A percentile compares a stretch with the other conserved stretches of the same genome.
Conservation (phyloP, 2,329 filamentous ascomycete species). For the Diaporthe citri region DNA sequence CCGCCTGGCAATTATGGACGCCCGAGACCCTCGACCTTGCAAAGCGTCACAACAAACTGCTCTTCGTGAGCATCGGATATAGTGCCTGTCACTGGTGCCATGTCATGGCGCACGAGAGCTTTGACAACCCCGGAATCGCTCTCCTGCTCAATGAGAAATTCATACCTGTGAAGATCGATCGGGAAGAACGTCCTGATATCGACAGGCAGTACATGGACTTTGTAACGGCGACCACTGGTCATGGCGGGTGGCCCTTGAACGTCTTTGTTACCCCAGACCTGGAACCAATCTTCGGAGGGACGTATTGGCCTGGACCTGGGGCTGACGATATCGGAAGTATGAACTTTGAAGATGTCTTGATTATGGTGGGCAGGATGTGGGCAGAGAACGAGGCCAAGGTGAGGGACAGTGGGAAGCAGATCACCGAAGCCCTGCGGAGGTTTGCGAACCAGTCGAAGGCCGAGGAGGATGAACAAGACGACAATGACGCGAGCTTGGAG, state of each 20-base stretch:
- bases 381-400: conserved; percentile 16
- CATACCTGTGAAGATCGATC: conserved; percentile 88
- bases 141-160: conserved; percentile 84
- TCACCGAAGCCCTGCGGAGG: conserved; percentile 27
- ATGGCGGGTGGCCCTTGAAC: conserved; percentile 90
- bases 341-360: conserved; percentile 49
- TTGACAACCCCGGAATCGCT: conserved; percentile 83
- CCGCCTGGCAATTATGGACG: conserved; percentile 30
- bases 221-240: conserved; percentile 87
- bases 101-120: conserved; percentile 93
- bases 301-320: conserved; percentile 87
- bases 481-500: conserved; percentile 83
- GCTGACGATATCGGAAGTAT: conserved; percentile 58
- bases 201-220: conserved; percentile 97
- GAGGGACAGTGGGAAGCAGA: conserved; percentile 26
- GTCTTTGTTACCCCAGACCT: conserved; percentile 90
- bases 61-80: conserved; percentile 32
- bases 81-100: conserved; percentile 62
- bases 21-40: conserved; percentile 29
- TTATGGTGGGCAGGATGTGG: conserved; percentile 30
- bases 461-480: conserved; percentile 44
- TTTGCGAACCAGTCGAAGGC: conserved; percentile 58
- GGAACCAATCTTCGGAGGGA: conserved; percentile 91
- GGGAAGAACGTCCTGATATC: conserved; percentile 91
- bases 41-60: conserved; percentile 16